These are phyloP conservation scores for Mucuna pruriens DNA, from an alignment of 306 rosid species.

Conservation along the genomic window DNA sequence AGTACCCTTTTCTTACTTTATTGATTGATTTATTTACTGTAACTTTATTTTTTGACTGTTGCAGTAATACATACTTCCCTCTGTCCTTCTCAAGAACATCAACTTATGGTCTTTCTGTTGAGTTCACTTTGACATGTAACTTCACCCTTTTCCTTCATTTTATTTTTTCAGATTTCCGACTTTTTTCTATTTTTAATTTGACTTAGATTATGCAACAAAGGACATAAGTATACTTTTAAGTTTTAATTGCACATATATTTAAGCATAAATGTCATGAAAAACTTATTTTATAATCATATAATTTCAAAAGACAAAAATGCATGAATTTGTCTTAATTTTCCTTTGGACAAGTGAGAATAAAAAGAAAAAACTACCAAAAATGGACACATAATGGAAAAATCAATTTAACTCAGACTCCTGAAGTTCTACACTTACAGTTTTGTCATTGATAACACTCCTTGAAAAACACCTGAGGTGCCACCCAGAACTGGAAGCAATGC, in stretches of 20 bases:
- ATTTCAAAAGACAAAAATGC: conserved; percentile 23
- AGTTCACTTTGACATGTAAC: background rate
- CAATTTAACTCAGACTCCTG: conserved; percentile 62
- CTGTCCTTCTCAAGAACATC: conserved; percentile 3
- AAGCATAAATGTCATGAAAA: conserved; percentile 10
- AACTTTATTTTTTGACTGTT: conserved; percentile 18
- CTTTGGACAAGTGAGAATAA: conserved; percentile 31
- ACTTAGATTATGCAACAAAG: background rate
- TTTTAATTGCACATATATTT: background rate
- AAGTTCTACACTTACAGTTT: conserved; percentile 73
- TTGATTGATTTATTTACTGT: background rate
- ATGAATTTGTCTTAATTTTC: conserved; percentile 22
- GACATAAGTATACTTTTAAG: background rate
- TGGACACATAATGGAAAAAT: conserved; percentile 36
- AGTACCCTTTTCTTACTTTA: background rate
- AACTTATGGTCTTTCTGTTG: conserved; percentile 2
- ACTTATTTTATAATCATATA: background rate
- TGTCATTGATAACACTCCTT: conserved; percentile 92
- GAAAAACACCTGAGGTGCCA: conserved; percentile 94
- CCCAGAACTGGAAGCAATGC: conserved; percentile 97
- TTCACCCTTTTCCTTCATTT: conserved; percentile 17
- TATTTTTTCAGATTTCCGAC: background rate
- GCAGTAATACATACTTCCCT: background rate
- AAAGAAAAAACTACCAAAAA: conserved; percentile 13
- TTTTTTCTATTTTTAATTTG: background rate